Percentiles rank a stretch among this genome's conserved stretches.
phyloP scores from a whole-genome alignment of 331 rosid species.

The Quercus tomentella region DNA sequence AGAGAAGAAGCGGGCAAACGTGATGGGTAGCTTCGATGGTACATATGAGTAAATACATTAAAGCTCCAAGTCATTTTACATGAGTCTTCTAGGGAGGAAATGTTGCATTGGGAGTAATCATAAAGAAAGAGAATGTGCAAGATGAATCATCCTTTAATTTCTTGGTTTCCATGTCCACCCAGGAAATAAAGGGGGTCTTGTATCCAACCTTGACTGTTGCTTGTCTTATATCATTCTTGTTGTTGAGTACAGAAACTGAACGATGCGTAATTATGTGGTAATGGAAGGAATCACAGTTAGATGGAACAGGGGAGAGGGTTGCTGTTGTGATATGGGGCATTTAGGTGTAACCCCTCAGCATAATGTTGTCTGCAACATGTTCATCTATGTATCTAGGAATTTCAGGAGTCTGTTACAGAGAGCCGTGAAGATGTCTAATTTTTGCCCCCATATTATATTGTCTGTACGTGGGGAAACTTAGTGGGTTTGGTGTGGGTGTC shows the following conservation, averaged over 20 bases:
- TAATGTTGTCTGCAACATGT: constrained; percentile 37
- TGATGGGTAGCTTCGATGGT: constrained; percentile 79
- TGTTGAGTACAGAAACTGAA: constrained; percentile 30
- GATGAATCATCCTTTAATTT: constrained; percentile 27
- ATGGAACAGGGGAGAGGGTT: constrained; percentile 13
- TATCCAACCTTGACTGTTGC: constrained; percentile 38
- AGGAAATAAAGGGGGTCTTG: constrained; percentile 30
- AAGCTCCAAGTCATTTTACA: constrained; percentile 14
- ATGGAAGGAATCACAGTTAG: constrained; percentile 26
- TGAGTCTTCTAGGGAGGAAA: constrained; percentile 15
- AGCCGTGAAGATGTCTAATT: constrained; percentile 45
- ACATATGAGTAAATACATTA: constrained; percentile 51
- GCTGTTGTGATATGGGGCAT: constrained; percentile 43
- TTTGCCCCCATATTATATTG: constrained; percentile 43
- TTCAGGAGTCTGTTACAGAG: constrained; percentile 35
- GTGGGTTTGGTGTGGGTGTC: constrained; percentile 61
- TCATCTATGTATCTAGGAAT: constrained; percentile 45
- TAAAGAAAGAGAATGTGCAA: constrained; percentile 20
- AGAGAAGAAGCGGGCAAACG: constrained; percentile 77
- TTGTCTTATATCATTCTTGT: constrained; percentile 43
- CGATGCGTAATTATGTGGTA: constrained; percentile 14
- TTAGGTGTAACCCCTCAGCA: constrained; percentile 32
- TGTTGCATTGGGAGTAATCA: constrained; percentile 29
- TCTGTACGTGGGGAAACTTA: constrained; percentile 34
- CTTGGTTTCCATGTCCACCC: constrained; percentile 32